phyloP scores from a whole-genome alignment of 2,329 filamentous ascomycete species.

The Fusarium acutatum region DNA sequence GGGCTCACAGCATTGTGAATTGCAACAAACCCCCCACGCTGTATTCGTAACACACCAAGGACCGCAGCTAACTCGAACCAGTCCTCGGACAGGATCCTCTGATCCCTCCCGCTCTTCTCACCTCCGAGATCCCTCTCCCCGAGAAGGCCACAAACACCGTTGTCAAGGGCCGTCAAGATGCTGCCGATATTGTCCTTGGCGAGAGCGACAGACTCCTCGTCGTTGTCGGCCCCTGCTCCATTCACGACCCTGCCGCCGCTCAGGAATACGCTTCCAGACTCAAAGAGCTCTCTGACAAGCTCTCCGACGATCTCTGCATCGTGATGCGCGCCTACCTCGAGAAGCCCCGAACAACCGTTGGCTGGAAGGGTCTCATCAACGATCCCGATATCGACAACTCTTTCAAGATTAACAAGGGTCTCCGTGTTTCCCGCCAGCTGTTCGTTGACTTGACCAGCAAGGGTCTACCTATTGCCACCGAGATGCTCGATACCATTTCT shows the following conservation, averaged over 20 bases:
- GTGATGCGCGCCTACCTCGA: conserved; percentile 99
- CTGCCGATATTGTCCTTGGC: conserved; percentile 79
- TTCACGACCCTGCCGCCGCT: conserved; percentile 90
- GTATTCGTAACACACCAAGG: background rate
- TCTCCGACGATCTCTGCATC: conserved; percentile 84
- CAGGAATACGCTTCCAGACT: conserved; percentile 88
- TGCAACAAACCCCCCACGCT: background rate
- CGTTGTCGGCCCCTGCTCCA: conserved; percentile 94
- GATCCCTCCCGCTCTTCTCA: conserved; percentile 86
- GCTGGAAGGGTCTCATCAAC: conserved; percentile 99
- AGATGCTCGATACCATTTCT: conserved; percentile 99
- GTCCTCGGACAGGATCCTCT: conserved; percentile 94
- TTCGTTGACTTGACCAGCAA: conserved; percentile 87
- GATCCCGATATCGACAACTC: conserved; percentile 97
- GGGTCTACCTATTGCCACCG: conserved; percentile 94
- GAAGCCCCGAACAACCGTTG: conserved; percentile 97
- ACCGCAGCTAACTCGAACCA: conserved; percentile 50
- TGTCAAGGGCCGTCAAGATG: conserved; percentile 73
- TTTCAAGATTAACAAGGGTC: conserved; percentile 99
- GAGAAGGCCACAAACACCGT: conserved; percentile 71
- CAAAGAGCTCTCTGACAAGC: conserved; percentile 78
- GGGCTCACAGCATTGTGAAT: background rate
- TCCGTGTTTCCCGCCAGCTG: conserved; percentile 89
- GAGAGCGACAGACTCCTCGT: conserved; percentile 89
- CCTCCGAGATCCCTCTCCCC: conserved; percentile 82